Evolutionary conservation across 2,329 filamentous ascomycete species (phyloP).

Genomic region (Ophiocordyceps sinensis): DNA sequence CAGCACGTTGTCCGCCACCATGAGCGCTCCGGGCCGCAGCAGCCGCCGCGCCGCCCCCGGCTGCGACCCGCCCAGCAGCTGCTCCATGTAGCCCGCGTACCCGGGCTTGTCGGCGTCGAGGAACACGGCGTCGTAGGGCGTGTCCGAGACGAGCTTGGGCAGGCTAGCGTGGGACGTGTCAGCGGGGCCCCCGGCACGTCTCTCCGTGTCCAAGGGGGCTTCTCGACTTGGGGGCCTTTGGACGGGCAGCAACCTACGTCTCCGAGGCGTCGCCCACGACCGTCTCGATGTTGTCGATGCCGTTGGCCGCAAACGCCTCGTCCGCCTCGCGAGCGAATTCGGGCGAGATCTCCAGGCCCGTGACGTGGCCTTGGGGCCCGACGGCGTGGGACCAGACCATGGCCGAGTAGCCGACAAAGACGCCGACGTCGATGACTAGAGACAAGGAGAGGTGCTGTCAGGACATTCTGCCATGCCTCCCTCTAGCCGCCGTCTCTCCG

Average conservation of each 20-base stretch:
- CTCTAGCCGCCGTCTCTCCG: too few species aligned
- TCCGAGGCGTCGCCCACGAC: slow-evolving; percentile 30
- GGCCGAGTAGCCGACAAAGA: slow-evolving; percentile 33
- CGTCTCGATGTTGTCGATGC: slow-evolving; percentile 30
- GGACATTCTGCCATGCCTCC: too few species aligned
- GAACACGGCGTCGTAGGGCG: slow-evolving; percentile 38
- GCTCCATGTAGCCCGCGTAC: slow-evolving; percentile 32
- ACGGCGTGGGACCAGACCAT: slow-evolving; percentile 32
- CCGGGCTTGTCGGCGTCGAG: slow-evolving; percentile 38
- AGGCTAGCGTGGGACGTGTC: slow-evolving; percentile 6
- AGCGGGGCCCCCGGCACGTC: too few species aligned
- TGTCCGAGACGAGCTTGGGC: slow-evolving; percentile 12
- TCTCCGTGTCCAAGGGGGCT: too few species aligned
- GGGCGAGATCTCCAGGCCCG: slow-evolving; percentile 28
- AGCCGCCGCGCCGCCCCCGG: slow-evolving; percentile 23
- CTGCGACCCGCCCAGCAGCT: slow-evolving; percentile 27
- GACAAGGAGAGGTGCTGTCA: not conserved
- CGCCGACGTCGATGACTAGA: slow-evolving; percentile 32
- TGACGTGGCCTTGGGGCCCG: slow-evolving; percentile 26
- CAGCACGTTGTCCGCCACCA: slow-evolving; percentile 40
- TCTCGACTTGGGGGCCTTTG: too few species aligned
- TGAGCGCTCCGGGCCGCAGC: slow-evolving; percentile 32
- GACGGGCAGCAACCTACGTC: slow-evolving; percentile 21
- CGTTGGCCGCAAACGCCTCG: slow-evolving; percentile 22
- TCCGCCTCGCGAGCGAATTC: slow-evolving; percentile 27